Evolutionary conservation across 371 early-diverging fungal genomes (phyloP), one percentile per base, ranked within the genome.

Genomic region (Mortierella polycephala): DNA sequence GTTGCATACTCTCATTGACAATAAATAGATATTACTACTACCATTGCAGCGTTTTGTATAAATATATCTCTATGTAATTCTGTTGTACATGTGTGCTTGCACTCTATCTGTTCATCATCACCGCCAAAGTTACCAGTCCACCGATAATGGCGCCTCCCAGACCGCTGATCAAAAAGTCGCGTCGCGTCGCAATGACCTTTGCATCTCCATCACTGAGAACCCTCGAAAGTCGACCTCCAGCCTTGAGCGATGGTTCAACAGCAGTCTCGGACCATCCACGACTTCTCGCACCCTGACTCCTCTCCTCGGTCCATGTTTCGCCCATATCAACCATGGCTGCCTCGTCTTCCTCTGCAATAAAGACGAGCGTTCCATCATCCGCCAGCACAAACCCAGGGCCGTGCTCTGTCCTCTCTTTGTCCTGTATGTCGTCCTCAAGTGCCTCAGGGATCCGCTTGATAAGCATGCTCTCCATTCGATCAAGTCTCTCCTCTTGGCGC

Each of bases 101-200:
- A 30, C 30, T 42, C 44, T 16, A 41, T 20, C 14, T 21, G 41
- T 62, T 63, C 16, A 74, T 62, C 69, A 74, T 65, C 41, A 81
- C 56, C 8, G 62, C 71, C 18, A 67, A 58, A 1, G 81, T 66
- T 12, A 74, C 55, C 53, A 81, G 39, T 11, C 81, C 74, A 21
- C 81, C 81, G 7, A 75, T 57, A 11, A 81, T 20, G 0, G 71
- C 81, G 0, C 81, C 81, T 16, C 75, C 75, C 14, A 75, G 46
- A 1, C 71, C 71, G 52, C 71, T 75, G 11, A 81, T 13, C 66
- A 74, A 50, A 44, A 68, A 68, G 54, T 81, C 79, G 3, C 60
- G 45, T 37, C 73, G 71, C 11, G 55, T 71, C 39, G 68, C 67
- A 5, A 45, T 50, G 8, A 75, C 68, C 20, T 67, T 60, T 9